These are phyloP conservation scores for Asterionellopsis glacialis DNA, from an alignment of 108 stramenopile genomes.

Conservation along the genomic window DNA sequence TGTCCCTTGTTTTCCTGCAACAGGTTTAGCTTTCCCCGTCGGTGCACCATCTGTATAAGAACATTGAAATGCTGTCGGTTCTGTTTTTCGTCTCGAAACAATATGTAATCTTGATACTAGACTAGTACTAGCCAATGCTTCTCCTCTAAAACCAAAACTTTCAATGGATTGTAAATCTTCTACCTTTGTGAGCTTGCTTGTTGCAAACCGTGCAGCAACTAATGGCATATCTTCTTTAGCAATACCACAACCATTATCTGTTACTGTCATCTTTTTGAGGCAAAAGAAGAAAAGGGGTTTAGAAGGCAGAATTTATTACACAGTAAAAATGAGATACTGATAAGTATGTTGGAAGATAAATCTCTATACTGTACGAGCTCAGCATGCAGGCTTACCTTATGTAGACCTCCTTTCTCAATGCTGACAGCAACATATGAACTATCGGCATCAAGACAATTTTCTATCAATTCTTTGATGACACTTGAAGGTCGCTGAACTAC, in stretches of 20 bases:
- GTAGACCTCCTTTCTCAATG: conserved; percentile 25
- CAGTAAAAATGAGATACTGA: too few species aligned
- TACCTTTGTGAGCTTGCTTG: conserved; percentile 81
- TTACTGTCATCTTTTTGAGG: conserved; percentile 20
- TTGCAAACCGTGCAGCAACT: conserved; percentile 94
- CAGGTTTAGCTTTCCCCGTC: conserved; percentile 57
- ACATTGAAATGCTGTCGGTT: conserved; percentile 52
- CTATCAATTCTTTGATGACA: conserved; percentile 96
- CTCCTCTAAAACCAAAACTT: conserved; percentile 99
- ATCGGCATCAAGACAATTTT: conserved; percentile 96
- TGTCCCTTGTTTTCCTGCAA: conserved; percentile 89
- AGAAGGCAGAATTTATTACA: too few species aligned
- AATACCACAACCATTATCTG: conserved; percentile 79
- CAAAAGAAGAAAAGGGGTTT: too few species aligned
- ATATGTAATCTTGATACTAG: conserved; percentile 62
- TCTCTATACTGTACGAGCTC: too few species aligned
- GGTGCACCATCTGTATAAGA: conserved; percentile 76
- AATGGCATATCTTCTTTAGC: conserved; percentile 62
- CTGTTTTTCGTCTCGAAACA: conserved; percentile 27
- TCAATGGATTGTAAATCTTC: conserved; percentile 76
- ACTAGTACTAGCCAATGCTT: conserved; percentile 83
- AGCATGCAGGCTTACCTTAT: conserved; percentile 19
- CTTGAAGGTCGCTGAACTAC: conserved; percentile 94
- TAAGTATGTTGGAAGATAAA: too few species aligned
- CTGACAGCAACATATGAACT: conserved; percentile 27